phyloP scores from a whole-genome alignment of 2,329 filamentous ascomycete genomes.

The Calonectria crousiana region DNA sequence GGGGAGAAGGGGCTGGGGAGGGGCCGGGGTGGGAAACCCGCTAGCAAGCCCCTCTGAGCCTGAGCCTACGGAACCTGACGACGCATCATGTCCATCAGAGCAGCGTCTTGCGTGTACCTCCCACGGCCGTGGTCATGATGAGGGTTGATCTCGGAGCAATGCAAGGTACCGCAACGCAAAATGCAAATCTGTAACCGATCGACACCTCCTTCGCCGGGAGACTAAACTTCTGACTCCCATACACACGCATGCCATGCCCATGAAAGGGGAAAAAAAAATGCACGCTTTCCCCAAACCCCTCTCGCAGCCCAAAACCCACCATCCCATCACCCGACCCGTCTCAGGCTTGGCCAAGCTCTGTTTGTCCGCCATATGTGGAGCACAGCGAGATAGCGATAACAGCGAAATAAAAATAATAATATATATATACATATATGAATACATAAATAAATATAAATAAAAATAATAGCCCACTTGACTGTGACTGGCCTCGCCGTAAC shows the following conservation, averaged over 20 bases:
- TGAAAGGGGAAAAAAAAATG: not conserved
- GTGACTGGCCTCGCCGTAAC: not conserved
- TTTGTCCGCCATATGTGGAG: constrained; percentile 7
- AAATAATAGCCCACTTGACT: not conserved
- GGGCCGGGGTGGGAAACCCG: constrained; percentile 4
- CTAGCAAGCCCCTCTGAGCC: constrained; percentile 1
- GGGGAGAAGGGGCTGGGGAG: not conserved
- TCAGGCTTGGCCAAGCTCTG: constrained; percentile 4
- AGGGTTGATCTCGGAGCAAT: not conserved
- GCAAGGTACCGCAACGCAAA: constrained; percentile 1
- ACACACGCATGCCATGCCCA: not conserved
- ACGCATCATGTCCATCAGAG: not conserved
- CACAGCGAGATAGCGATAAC: not conserved
- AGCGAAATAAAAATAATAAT: no score
- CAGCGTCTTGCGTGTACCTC: not conserved
- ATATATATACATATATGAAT: no score
- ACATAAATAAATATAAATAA: no score
- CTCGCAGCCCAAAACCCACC: not conserved
- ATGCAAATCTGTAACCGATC: not conserved
- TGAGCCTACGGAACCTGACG: not conserved
- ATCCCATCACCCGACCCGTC: constrained; percentile 4
- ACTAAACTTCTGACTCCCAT: not conserved
- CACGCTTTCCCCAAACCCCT: not conserved
- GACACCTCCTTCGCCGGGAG: not conserved
- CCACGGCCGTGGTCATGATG: not conserved